Conservation (phyloP, 495 filamentous ascomycete genomes). For the Podospora bellae-mahoneyi region DNA sequence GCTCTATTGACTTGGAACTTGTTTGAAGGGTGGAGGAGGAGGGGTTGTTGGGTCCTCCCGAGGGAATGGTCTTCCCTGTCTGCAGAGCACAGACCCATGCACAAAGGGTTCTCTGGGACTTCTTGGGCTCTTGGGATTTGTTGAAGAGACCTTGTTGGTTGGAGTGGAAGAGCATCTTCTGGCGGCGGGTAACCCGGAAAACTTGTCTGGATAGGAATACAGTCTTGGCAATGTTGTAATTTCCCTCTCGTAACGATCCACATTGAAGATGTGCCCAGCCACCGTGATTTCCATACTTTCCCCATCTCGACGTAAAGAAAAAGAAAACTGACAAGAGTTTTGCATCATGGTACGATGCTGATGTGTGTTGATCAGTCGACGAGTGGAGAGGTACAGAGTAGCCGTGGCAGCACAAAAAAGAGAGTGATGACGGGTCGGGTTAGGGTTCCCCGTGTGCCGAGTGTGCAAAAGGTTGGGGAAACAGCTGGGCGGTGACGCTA, state of each 20-base stretch:
- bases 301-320: neutral
- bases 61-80: constrained; percentile 2
- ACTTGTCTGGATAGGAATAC: neutral
- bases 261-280: neutral
- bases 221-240: neutral
- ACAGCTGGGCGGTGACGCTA: neutral
- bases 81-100: neutral
- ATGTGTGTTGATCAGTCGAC: neutral
- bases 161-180: neutral
- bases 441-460: constrained; percentile 11
- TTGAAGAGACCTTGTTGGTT: neutral
- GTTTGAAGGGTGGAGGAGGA: neutral
- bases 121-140: neutral
- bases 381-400: neutral
- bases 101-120: neutral
- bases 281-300: neutral
- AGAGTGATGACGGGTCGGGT: constrained; percentile 11
- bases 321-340: neutral
- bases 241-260: neutral
- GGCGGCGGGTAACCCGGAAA: neutral
- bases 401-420: too few species aligned
- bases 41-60: constrained; percentile 3
- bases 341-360: neutral
- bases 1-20: neutral
- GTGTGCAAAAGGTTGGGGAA: neutral